Base-by-base conservation (phyloP, 2,329 filamentous ascomycete genomes). In the Dissoconium aciculare region DNA sequence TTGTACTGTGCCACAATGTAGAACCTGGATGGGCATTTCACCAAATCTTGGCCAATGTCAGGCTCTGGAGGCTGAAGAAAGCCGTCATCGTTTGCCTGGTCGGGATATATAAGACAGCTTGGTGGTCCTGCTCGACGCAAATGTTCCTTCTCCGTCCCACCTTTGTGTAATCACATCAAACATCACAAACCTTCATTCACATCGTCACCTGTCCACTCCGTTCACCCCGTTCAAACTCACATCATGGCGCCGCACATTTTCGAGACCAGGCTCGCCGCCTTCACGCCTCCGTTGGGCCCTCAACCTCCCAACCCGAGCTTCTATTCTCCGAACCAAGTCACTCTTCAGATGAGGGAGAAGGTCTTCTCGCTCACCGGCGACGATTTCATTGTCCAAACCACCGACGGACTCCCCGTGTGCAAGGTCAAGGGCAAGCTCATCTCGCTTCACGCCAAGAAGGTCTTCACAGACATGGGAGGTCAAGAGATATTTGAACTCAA, bases 361-460 rank as follows among this genome's bases (percentile, higher is more conserved):
- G 58, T 75, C 11, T 49, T 74, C 35, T 75, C 72, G 3, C 54
- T 76, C 5, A 64, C 64, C 1, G 71, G 71, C 34, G 72, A 78
- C 54, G 69, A 63, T 50, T 79, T 78, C 54, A 66, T 69, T 39
- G 67, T 79, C 51, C 66, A 63, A 32, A 62, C 66, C 4, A 53
- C 61, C 26, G 64, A 62, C 35, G 70, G 70, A 13, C 55, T 60
- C 13, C 60, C 67, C 0, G 43, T 76, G 17, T 52, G 76, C 38
- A 62, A 63, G 39, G 65, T 75, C 26, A 55, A 71, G 38, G 71
- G 70, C 41, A 66, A 67, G 33, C 46, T 63, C 36, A 43, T 71
- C 40, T 62, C 64, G 8, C 45, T 74, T 3, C 66, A 62, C 2
- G 60, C 62, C 10, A 64, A 67, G 41, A 75, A 74, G 51, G 60